Evolutionary conservation across 768 basidiomycete genomes (phyloP).

Genomic region (Epithele typhae): DNA sequence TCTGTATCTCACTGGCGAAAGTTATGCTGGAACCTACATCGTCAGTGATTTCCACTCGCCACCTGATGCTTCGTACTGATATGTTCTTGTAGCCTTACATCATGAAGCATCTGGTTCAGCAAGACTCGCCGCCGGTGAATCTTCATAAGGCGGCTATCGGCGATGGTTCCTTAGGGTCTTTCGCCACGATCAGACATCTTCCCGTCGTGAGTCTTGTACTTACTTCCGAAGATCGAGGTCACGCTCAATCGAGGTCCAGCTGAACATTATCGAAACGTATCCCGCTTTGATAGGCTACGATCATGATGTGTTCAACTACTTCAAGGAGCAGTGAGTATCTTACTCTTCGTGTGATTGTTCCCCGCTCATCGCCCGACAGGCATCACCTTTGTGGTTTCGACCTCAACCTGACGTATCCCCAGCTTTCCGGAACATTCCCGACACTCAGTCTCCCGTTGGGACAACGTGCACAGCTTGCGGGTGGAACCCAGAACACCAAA

Average conservation of each 20-base stretch:
- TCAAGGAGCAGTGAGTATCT: slow-evolving; percentile 58
- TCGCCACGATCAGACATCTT: slow-evolving; percentile 9
- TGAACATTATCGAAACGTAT: slow-evolving; percentile 61
- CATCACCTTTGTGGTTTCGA: slow-evolving; percentile 58
- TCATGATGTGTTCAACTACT: slow-evolving; percentile 58
- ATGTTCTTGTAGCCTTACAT: slow-evolving; percentile 54
- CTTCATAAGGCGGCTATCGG: slow-evolving; percentile 67
- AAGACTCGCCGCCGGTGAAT: slow-evolving; percentile 58
- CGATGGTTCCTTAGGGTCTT: slow-evolving; percentile 47
- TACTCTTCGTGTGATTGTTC: slow-evolving; percentile 38
- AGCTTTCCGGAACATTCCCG: slow-evolving; percentile 48
- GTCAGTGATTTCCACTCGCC: slow-evolving; percentile 32
- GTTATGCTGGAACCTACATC: slow-evolving; percentile 70
- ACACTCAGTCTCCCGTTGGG: slow-evolving; percentile 12
- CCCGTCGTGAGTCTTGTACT: slow-evolving; percentile 30
- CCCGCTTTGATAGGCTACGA: slow-evolving; percentile 74
- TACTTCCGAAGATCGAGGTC: background rate
- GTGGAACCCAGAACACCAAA: background rate
- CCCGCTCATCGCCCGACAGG: slow-evolving; percentile 31
- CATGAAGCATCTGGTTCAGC: slow-evolving; percentile 60
- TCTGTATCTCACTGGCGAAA: slow-evolving; percentile 65
- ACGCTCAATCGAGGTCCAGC: slow-evolving; percentile 25
- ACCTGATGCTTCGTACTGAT: slow-evolving; percentile 46
- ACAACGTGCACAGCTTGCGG: background rate
- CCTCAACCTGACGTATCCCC: slow-evolving; percentile 65